Evolutionary conservation across 495 filamentous ascomycete genomes (phyloP), one percentile per base, ranked within the genome.

Genomic region (Clavariopsis aquatica): DNA sequence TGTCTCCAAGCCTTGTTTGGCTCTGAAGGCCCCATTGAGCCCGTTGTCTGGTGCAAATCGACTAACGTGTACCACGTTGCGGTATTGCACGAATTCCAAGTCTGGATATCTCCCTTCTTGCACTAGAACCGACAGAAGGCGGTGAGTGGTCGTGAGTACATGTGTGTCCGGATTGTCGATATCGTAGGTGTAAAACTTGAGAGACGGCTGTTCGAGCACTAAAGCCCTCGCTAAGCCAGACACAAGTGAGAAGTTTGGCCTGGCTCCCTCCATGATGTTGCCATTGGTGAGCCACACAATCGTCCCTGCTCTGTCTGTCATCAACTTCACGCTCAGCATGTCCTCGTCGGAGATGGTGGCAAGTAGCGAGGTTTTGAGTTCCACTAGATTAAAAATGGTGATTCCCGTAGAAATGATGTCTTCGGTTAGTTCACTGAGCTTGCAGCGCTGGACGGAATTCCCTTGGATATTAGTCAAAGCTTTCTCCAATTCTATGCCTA

Each of bases 101-200:
- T 73, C 74, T 1, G 63, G 65, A 0, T 24, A 31, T 43, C 38
- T 6, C 10, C 58, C 53, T 19, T 63, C 28, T 6, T 20, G 23
- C 0, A 49, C n/a, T 28, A 68, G 22, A 13, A 49, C 26, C 10
- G 63, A 57, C 9, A 57, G 45, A 15, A 36, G 10, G 46, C 51
- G 28, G 38, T 17, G 12, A 24, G 54, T n/a, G 28, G 49, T 68
- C 2, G 26, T 12, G 28, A 45, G 58, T 3, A 59, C 55, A 22
- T 46, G 19, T 17, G 20, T n/a, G 19, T 49, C 17, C 23, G n/a
- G 65, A 26, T 67, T 9, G 43, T 77, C 74, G n/a, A 79, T 15
- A 43, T 73, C 72, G 24, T 74, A 52, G 22, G 71, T 66, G 1
- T 59, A 61, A 54, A 77, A 77, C 1, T 61, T 64, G 1, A 79